Evolutionary conservation across 2,329 filamentous ascomycete species (phyloP), one percentile per base, ranked within the genome.

Genomic region (Pestalotiopsis sp.): DNA sequence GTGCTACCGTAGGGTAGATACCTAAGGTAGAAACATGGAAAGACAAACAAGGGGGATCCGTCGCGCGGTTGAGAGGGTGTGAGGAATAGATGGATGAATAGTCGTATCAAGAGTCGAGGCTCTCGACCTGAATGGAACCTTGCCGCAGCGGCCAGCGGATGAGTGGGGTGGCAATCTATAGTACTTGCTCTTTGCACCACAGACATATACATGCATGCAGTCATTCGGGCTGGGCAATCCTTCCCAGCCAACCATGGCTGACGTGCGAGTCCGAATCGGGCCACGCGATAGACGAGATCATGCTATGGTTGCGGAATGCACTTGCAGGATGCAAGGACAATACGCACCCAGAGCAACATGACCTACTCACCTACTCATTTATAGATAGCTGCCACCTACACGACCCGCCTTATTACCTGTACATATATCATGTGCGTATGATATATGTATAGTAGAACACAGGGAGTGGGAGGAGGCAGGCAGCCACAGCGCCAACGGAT

Each of bases 211-310:
- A 36, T 36, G 31, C 31, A 36, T 36, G 31, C 31, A 36, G 31
- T 36, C 31, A 7, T 36, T 36, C 31, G 31, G 7, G 31, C 31
- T 36, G 31, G 31, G 31, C 31, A 36, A 36, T 36, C 31, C 31
- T 36, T 36, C 38, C 38, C 25, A 31, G n/a, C 61, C 61, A 64
- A 64, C 36, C 61, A 64, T 52, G 39, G 12, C 27, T 64, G 38
- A 64, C 25, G 61, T 52, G 23, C 61, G 41, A 25, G 25, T 45
- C 61, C 61, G 13, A 52, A 64, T 64, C 61, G 61, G 61, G 38
- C n/a, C n/a, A 64, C 4, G 61, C 41, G 41, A 64, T 64, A 64
- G 61, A 64, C 41, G 61, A 52, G 39, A 39, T 64, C 61, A 52
- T 45, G 38, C 38, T 38, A 20, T 49, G 13, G 14, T 23, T 38